Conservation (phyloP, 345 rosid species). For the Arabidopsis suecica region DNA sequence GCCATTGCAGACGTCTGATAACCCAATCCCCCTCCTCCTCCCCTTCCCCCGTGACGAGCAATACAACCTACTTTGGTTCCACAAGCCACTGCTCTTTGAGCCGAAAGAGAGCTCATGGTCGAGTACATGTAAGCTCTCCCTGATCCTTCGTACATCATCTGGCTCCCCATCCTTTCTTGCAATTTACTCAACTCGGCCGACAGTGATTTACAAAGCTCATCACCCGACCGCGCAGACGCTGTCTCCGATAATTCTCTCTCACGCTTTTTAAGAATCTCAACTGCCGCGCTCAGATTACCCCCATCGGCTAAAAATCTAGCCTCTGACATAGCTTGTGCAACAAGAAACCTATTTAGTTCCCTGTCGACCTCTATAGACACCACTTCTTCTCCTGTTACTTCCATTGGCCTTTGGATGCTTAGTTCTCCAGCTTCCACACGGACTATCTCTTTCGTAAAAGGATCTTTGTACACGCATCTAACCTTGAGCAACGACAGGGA, state of each 20-base stretch:
- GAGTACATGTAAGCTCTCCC: slow-evolving; percentile 37
- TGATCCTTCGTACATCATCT: slow-evolving; percentile 37
- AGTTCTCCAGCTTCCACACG: slow-evolving; percentile 57
- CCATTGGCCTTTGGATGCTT: slow-evolving; percentile 57
- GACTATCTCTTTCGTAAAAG: slow-evolving; percentile 58
- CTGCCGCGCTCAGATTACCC: slow-evolving; percentile 66
- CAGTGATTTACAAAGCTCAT: slow-evolving; percentile 32
- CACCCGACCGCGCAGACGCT: slow-evolving; percentile 30
- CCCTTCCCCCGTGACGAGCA: no score
- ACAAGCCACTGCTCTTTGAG: slow-evolving; percentile 45
- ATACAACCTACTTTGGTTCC: no score
- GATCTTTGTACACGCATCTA: slow-evolving; percentile 65
- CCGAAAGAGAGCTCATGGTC: slow-evolving; percentile 35
- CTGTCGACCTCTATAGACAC: slow-evolving; percentile 87
- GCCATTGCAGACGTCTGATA: slow-evolving; percentile 41
- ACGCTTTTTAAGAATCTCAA: slow-evolving; percentile 42
- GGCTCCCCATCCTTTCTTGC: slow-evolving; percentile 45
- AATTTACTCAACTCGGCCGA: slow-evolving; percentile 34
- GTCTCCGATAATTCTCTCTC: slow-evolving; percentile 37
- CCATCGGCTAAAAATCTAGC: slow-evolving; percentile 79
- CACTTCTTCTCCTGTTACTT: slow-evolving; percentile 50
- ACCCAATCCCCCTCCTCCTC: no score
- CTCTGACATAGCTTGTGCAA: slow-evolving; percentile 79
- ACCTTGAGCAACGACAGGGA: slow-evolving; percentile 74
- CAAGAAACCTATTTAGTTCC: slow-evolving; percentile 77